Evolutionary conservation across 1,139 yeast genomes (phyloP).

Genomic region (Saccharomyces hybrid): DNA sequence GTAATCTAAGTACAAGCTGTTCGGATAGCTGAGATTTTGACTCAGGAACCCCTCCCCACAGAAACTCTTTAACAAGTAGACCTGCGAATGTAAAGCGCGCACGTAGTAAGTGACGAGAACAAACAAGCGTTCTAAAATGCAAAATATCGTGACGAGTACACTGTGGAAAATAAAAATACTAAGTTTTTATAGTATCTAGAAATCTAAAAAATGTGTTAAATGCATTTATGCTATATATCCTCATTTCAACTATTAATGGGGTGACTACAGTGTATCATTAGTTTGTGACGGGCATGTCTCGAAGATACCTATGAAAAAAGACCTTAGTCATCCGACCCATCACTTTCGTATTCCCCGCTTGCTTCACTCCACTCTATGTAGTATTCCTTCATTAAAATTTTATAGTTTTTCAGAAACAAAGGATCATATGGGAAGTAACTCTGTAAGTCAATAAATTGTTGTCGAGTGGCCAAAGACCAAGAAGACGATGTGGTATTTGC

Average conservation of each 20-base stretch:
- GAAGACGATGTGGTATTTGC: constrained; percentile 29
- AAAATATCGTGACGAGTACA: background rate
- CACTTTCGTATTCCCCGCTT: constrained; percentile 54
- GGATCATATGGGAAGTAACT: constrained; percentile 97
- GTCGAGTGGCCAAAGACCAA: constrained; percentile 42
- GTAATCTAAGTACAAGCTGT: background rate
- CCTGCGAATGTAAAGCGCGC: background rate
- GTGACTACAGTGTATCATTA: background rate
- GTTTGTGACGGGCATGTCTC: background rate
- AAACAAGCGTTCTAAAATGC: background rate
- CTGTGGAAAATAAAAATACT: background rate
- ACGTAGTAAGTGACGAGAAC: background rate
- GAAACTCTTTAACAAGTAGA: background rate
- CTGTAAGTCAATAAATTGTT: constrained; percentile 81
- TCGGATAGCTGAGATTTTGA: background rate
- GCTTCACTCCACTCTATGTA: constrained; percentile 83
- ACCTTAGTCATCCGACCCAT: constrained; percentile 33
- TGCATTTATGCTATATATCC: background rate
- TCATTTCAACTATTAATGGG: background rate
- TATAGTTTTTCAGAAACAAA: constrained; percentile 58
- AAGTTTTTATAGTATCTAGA: background rate
- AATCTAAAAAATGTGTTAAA: background rate
- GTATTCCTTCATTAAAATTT: constrained; percentile 44
- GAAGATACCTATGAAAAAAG: constrained; percentile 1
- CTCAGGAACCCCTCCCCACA: constrained; percentile 1